phyloP scores from a whole-genome alignment of 306 rosid species.

The Psophocarpus tetragonolobus region DNA sequence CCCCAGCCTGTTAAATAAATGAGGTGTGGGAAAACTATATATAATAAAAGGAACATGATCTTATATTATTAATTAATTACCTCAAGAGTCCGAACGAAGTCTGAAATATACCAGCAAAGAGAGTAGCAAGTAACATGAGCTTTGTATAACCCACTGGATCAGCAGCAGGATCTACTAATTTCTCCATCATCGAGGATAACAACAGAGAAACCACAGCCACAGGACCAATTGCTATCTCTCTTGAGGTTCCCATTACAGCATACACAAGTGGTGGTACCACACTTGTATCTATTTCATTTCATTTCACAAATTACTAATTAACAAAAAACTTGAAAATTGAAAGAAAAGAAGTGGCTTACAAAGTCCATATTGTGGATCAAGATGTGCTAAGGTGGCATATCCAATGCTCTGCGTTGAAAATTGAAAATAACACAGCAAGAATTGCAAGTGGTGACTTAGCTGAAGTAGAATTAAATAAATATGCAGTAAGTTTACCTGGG shows the following conservation, averaged over 20 bases:
- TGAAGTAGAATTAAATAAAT: not conserved
- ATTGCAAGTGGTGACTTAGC: not conserved
- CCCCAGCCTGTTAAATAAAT: conserved; percentile 62
- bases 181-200: conserved; percentile 71
- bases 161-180: conserved; percentile 54
- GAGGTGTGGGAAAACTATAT: not conserved
- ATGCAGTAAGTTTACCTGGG: conserved; percentile 36
- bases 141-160: conserved; percentile 67
- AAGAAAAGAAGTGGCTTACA: conserved; percentile 48
- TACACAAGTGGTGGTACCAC: conserved; percentile 90
- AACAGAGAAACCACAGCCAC: conserved; percentile 86
- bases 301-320: not conserved
- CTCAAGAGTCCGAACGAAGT: conserved; percentile 74
- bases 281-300: conserved; percentile 61
- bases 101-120: conserved; percentile 85
- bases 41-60: not conserved
- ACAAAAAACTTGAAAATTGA: not conserved
- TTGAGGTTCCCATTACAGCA: conserved; percentile 86
- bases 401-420: conserved; percentile 75
- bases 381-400: conserved; percentile 83
- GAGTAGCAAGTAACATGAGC: conserved; percentile 68
- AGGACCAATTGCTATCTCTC: conserved; percentile 87
- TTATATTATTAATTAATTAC: conserved; percentile 15
- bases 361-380: conserved; percentile 86
- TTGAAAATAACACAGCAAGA: not conserved